Evolutionary conservation across 1,284 basidiomycete genomes (phyloP), one percentile per base, ranked within the genome.

Genomic region (Amylostereum chailletii): DNA sequence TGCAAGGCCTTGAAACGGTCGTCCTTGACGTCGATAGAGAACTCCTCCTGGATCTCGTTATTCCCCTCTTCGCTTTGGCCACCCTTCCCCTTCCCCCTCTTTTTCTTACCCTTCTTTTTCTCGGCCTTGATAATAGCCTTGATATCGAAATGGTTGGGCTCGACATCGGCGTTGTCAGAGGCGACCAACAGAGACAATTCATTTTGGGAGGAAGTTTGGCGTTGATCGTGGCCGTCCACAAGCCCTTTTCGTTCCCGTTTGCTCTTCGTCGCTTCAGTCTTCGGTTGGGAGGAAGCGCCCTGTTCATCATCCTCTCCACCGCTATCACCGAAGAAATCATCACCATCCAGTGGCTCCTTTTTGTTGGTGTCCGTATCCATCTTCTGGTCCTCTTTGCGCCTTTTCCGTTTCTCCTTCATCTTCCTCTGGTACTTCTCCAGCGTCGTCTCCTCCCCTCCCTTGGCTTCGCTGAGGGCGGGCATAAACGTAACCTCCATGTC

Each of bases 401-500:
- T 77, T 65, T 81, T 83, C 64, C 81, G 77, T 72, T 91, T 94
- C 68, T 94, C 91, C 68, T 79, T 85, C 75, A 86, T 82, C 67
- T 92, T 92, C 55, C 85, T 70, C 66, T 89, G 85, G 66, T 97
- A 96, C 61, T 68, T 80, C 55, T 87, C 90, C 36, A 96, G 67
- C 2, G 90, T 89, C 6, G 88, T 95, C 69, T 94, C 82, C 29
- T 90, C 79, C n/a, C 65, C 66, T 10, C 69, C 72, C 55, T 75
- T 77, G 49, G 61, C 62, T 46, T 71, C 74, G 51, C 71, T 83
- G 42, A 97, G 70, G 4, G 84, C 94, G 1, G 94, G 90, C 26
- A 79, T 84, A 65, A 98, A 97, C 1, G 93, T 96, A 60, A 98
- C 88, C 68, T 96, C 86, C 83, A 97, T 88, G 53, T 92, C 90